Conservation (phyloP, 2,329 filamentous ascomycete genomes). For the Zalaria obscura region DNA sequence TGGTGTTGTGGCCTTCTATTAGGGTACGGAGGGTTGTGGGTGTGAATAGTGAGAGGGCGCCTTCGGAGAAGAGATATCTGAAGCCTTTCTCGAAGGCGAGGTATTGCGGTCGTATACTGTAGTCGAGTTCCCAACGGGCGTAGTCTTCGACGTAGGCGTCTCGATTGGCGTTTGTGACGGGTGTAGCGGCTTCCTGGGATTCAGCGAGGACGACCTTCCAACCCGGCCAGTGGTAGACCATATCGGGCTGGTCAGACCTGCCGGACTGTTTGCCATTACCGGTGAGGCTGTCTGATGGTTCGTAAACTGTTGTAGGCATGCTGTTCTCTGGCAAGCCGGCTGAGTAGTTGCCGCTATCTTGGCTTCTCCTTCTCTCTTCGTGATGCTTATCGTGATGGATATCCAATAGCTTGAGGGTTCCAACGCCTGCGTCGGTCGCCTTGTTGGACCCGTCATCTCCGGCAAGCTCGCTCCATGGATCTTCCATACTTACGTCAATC, state of each 20-base stretch:
- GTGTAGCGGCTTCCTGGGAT: constrained; percentile 39
- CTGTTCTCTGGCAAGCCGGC: neutral
- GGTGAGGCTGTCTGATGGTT: neutral
- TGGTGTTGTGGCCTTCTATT: constrained; percentile 70
- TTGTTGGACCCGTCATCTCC: neutral
- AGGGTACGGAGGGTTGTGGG: constrained; percentile 59
- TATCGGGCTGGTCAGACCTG: neutral
- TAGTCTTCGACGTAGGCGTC: constrained; percentile 72
- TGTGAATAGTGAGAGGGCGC: constrained; percentile 57
- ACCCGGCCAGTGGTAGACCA: constrained; percentile 37
- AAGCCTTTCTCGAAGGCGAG: constrained; percentile 74
- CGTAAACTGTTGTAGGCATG: neutral
- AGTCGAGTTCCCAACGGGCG: constrained; percentile 65
- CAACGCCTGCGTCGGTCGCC: neutral
- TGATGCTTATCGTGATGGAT: constrained; percentile 3
- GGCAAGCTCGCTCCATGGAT: constrained; percentile 1
- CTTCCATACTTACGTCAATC: constrained; percentile 39
- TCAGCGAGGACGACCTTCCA: constrained; percentile 26
- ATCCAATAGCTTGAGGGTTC: neutral
- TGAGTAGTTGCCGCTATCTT: too few species aligned
- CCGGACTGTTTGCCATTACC: too few species aligned
- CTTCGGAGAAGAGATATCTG: constrained; percentile 54
- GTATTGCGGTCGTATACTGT: constrained; percentile 64
- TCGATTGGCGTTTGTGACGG: constrained; percentile 74
- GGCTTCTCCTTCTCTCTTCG: neutral